These are phyloP conservation scores for Petunia axillaris DNA, from an alignment of 257 asterid genomes.

Conservation along the genomic window DNA sequence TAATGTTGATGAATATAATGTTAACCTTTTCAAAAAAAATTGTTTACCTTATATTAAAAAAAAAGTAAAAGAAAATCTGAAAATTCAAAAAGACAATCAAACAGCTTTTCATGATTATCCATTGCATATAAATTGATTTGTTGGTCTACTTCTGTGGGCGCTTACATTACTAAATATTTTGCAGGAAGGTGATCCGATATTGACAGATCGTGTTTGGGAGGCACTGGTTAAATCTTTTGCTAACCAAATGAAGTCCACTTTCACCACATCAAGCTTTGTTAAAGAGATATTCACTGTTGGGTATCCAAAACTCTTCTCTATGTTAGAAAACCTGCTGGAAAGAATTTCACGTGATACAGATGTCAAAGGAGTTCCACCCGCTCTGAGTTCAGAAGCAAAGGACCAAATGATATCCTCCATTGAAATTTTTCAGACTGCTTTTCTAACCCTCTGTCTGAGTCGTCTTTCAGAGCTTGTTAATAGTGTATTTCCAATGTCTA, in stretches of 20 bases:
- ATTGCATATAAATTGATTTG: neutral
- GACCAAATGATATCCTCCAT: slow-evolving; percentile 78
- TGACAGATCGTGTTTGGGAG: slow-evolving; percentile 96
- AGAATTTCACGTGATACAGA: slow-evolving; percentile 98
- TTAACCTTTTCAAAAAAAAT: too few relatives aligned
- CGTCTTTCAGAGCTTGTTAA: slow-evolving; percentile 86
- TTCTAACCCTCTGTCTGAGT: slow-evolving; percentile 71
- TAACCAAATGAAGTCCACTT: slow-evolving; percentile 90
- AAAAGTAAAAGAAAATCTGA: too few relatives aligned
- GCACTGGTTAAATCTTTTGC: slow-evolving; percentile 88
- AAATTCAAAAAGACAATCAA: neutral
- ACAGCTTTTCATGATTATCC: neutral
- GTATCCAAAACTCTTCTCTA: slow-evolving; percentile 85
- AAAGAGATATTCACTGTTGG: slow-evolving; percentile 91
- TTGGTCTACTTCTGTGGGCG: neutral
- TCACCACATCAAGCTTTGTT: slow-evolving; percentile 93
- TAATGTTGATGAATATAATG: too few relatives aligned
- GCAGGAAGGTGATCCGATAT: slow-evolving; percentile 89
- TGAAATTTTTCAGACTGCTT: slow-evolving; percentile 79
- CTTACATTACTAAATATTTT: slow-evolving; percentile 37
- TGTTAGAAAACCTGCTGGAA: slow-evolving; percentile 83
- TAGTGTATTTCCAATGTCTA: slow-evolving; percentile 81
- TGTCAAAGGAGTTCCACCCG: slow-evolving; percentile 96
- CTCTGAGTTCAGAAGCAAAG: slow-evolving; percentile 82
- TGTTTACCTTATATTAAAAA: too few relatives aligned